These are phyloP conservation scores for Gossypium anomalum DNA, from an alignment of 345 rosid species.

Conservation along the genomic window DNA sequence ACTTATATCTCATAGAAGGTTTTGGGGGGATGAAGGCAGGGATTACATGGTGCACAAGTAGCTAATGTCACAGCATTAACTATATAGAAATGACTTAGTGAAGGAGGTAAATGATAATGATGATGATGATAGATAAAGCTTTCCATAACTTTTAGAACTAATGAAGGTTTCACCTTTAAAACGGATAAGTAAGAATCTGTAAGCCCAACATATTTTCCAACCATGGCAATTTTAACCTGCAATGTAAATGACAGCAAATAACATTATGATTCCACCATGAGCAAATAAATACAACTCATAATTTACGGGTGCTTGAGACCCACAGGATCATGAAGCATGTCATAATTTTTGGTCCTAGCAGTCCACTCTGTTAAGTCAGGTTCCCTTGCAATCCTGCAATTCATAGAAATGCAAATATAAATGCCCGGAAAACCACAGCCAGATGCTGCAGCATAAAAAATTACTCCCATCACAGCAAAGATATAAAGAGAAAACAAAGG, in stretches of 20 bases:
- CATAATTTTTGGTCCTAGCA: constrained; percentile 68
- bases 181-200: constrained; percentile 77
- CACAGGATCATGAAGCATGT: constrained; percentile 65
- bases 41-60: neutral
- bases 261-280: constrained; percentile 9
- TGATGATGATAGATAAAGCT: neutral
- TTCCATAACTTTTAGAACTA: neutral
- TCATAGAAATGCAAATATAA: constrained; percentile 11
- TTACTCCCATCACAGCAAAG: neutral
- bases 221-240: constrained; percentile 80
- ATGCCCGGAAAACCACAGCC: neutral
- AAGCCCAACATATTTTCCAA: constrained; percentile 75
- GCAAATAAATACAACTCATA: neutral
- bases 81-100: neutral
- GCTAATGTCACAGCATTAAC: neutral
- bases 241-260: constrained; percentile 12
- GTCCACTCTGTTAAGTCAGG: constrained; percentile 79
- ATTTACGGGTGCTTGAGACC: constrained; percentile 23
- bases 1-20: neutral
- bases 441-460: constrained; percentile 14
- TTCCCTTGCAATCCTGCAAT: constrained; percentile 55
- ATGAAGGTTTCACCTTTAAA: constrained; percentile 45
- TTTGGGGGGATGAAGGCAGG: neutral
- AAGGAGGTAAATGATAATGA: neutral
- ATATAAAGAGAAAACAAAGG: neutral